Percentiles rank a stretch among this genome's conserved stretches.
phyloP scores from a whole-genome alignment of 305 asterid genomes.

The Rubia tinctorum region DNA sequence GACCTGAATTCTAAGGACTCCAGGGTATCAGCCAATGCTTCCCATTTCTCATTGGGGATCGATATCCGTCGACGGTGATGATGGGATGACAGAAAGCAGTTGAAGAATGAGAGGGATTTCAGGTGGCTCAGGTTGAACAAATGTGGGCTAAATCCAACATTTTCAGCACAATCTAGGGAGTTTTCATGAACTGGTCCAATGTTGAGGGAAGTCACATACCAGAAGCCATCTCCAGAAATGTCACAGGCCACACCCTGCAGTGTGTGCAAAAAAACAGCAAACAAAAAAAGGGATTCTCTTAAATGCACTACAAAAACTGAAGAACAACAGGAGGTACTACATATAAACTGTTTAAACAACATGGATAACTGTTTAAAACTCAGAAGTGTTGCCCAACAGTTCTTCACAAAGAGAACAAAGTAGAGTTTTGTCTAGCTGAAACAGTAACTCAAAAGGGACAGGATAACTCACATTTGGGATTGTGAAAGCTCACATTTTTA shows the following conservation, averaged over 20 bases:
- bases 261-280: neutral
- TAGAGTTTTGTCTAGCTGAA: neutral
- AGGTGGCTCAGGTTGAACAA: slow-evolving; percentile 65
- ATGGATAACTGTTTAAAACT: neutral
- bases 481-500: neutral
- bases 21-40: slow-evolving; percentile 35
- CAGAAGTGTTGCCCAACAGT: neutral
- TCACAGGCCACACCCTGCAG: slow-evolving; percentile 94
- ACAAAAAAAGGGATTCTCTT: neutral
- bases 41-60: slow-evolving; percentile 56
- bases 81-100: slow-evolving; percentile 46
- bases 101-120: slow-evolving; percentile 67
- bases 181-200: slow-evolving; percentile 87
- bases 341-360: neutral
- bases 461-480: neutral
- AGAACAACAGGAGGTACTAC: neutral
- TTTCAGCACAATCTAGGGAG: slow-evolving; percentile 64
- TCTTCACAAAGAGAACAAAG: neutral
- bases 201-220: slow-evolving; percentile 78
- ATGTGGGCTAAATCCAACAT: slow-evolving; percentile 46
- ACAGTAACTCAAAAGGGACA: neutral
- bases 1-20: slow-evolving; percentile 71
- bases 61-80: slow-evolving; percentile 23
- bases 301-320: neutral
- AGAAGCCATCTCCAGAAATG: slow-evolving; percentile 52